Evolutionary conservation across 1,139 yeast species (phyloP).

Genomic region (Diutina siamensis): DNA sequence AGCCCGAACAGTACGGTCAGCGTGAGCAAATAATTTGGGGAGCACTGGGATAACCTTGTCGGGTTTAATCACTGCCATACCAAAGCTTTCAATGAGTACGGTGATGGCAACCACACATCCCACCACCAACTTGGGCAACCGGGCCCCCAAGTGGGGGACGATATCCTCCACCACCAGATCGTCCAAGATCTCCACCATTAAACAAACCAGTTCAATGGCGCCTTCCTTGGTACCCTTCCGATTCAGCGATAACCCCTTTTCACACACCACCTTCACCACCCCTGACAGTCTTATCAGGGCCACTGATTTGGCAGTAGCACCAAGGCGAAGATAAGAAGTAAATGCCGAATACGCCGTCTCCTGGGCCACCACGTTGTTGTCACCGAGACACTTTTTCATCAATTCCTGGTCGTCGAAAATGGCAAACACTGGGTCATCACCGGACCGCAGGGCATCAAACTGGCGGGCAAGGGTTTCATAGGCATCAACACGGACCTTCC

Average conservation of each 20-base stretch:
- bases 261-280: conserved; percentile 52
- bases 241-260: conserved; percentile 68
- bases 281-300: conserved; percentile 24
- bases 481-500: conserved; percentile 83
- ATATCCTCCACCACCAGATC: conserved; percentile 59
- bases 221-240: conserved; percentile 66
- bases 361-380: conserved; percentile 85
- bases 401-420: conserved; percentile 27
- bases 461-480: conserved; percentile 53
- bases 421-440: conserved; percentile 41
- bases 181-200: conserved; percentile 52
- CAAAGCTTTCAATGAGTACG: conserved; percentile 52
- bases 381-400: conserved; percentile 51
- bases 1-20: conserved; percentile 77
- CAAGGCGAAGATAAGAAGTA: conserved; percentile 45
- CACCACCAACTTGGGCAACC: conserved; percentile 71
- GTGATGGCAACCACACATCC: conserved; percentile 49
- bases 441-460: conserved; percentile 46
- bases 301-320: conserved; percentile 33
- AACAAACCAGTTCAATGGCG: conserved; percentile 49
- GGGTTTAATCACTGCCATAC: conserved; percentile 53
- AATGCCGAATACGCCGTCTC: conserved; percentile 63
- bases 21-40: conserved; percentile 69
- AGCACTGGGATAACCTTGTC: conserved; percentile 47
- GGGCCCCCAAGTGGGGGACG: conserved; percentile 47